These are phyloP conservation scores for Coccomyxa sp. DNA, from an alignment of 139 green algal species.

Conservation along the genomic window DNA sequence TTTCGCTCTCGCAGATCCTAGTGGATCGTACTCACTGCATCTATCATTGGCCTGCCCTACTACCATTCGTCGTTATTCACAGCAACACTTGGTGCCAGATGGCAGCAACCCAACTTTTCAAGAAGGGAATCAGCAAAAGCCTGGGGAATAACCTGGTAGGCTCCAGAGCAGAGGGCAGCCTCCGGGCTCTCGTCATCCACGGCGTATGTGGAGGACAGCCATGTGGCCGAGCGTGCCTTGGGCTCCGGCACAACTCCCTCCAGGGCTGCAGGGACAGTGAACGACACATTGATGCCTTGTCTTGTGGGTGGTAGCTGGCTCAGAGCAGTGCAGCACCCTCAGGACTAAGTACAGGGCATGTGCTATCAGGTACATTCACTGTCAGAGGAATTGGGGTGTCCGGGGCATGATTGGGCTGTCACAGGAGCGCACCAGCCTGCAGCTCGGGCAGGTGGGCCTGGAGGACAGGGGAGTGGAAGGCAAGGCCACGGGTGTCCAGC, in stretches of 20 bases:
- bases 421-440: not conserved
- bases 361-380: not conserved
- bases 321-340: not conserved
- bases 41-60: too few species aligned
- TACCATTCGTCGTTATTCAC: too few species aligned
- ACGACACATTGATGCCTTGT: not conserved
- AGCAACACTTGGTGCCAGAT: too few species aligned
- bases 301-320: too few species aligned
- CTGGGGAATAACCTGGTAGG: not conserved
- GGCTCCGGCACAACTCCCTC: not conserved
- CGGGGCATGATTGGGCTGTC: too few species aligned
- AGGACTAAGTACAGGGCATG: not conserved
- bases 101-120: too few species aligned
- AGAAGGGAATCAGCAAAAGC: not conserved
- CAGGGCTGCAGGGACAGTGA: not conserved
- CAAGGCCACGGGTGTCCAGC: slow-evolving; percentile 3
- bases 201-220: not conserved
- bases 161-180: not conserved
- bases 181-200: not conserved
- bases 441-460: not conserved
- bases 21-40: too few species aligned
- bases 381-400: not conserved
- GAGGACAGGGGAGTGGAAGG: not conserved
- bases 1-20: too few species aligned
- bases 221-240: not conserved